phyloP scores from a whole-genome alignment of 106 monocot species.

The Hemerocallis citrina region DNA sequence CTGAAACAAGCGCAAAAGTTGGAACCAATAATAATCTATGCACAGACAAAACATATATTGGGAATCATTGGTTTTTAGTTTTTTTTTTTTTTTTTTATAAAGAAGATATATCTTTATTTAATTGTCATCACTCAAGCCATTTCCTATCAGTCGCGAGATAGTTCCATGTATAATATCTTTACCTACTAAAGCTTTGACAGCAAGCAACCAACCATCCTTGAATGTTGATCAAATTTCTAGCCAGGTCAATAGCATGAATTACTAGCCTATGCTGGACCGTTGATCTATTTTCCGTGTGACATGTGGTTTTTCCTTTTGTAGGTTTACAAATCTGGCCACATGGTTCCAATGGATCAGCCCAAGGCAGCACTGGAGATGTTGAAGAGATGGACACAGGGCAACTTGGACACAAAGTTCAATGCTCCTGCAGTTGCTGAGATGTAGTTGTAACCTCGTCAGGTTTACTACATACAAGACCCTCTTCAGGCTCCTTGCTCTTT shows the following conservation, averaged over 20 bases:
- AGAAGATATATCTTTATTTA: too few relatives aligned
- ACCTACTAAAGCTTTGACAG: neutral
- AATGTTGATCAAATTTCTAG: neutral
- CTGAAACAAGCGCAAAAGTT: neutral
- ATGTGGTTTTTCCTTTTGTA: neutral
- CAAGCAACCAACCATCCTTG: neutral
- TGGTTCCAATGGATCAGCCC: conserved; percentile 48
- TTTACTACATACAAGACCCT: too few relatives aligned
- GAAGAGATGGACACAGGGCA: conserved; percentile 35
- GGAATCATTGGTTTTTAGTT: too few relatives aligned
- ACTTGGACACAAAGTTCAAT: conserved; percentile 4
- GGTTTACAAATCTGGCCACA: conserved; percentile 32
- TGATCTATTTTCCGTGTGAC: neutral
- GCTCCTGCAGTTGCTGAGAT: conserved; percentile 4
- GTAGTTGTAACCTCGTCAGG: neutral
- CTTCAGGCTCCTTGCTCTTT: too few relatives aligned
- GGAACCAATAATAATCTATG: too few relatives aligned
- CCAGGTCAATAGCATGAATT: neutral
- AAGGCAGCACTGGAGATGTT: conserved; percentile 42
- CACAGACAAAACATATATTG: too few relatives aligned
- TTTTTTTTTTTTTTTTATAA: too few relatives aligned
- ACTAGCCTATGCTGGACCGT: neutral
- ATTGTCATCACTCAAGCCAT: too few relatives aligned
- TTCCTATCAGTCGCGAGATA: too few relatives aligned
- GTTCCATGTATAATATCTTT: too few relatives aligned